Evolutionary conservation across 225 moss, liverwort and hornwort genomes (phyloP).

Genomic region (Lunularia cruciata): DNA sequence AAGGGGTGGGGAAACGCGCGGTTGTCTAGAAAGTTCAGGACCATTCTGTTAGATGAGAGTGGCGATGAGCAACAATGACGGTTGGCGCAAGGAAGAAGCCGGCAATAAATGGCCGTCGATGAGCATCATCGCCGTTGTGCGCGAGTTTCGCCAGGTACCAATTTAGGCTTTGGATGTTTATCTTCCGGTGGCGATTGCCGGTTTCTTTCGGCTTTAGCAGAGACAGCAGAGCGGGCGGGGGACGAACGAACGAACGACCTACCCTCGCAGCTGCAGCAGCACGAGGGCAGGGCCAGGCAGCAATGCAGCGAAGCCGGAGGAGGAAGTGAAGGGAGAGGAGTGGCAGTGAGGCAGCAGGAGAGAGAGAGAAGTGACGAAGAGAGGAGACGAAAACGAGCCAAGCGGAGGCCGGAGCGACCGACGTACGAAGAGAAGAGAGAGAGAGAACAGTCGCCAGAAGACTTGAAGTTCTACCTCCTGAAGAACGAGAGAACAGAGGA

Average conservation of each 20-base stretch:
- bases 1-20: slow-evolving; percentile 4
- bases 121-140: slow-evolving; percentile 1
- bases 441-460: neutral
- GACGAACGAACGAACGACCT: slow-evolving; percentile 12
- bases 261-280: slow-evolving; percentile 20
- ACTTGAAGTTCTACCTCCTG: neutral
- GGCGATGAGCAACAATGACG: neutral
- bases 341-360: neutral
- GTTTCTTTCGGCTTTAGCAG: slow-evolving; percentile 1
- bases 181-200: slow-evolving; percentile 14
- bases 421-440: neutral
- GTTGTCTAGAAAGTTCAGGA: slow-evolving; percentile 16
- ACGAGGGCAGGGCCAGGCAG: slow-evolving; percentile 15
- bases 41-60: slow-evolving; percentile 13
- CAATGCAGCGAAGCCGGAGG: slow-evolving; percentile 14
- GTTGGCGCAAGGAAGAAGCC: neutral
- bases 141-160: neutral
- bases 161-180: slow-evolving; percentile 11
- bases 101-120: slow-evolving; percentile 9
- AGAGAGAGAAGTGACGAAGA: neutral
- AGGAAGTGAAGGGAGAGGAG: slow-evolving; percentile 3
- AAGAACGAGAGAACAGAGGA: neutral
- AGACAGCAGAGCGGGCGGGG: neutral
- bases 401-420: too few species aligned
- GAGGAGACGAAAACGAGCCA: slow-evolving; percentile 2